Evolutionary conservation across 2,329 filamentous ascomycete species (phyloP).

Genomic region (Fusarium annulatum): DNA sequence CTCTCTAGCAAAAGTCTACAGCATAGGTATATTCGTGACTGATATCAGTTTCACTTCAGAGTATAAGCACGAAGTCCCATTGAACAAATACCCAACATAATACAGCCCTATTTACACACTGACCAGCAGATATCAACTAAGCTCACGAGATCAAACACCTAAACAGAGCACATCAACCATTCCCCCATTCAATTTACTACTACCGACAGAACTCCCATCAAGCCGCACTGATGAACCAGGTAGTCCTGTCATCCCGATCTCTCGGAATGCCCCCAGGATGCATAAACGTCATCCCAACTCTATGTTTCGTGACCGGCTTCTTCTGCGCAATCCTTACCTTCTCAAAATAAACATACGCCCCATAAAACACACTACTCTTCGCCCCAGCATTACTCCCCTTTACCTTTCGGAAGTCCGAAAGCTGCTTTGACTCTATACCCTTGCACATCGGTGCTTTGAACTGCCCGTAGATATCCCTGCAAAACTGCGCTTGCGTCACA

Average conservation of each 20-base stretch:
- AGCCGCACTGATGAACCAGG: not conserved
- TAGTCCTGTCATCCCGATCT: not conserved
- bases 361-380: constrained; percentile 2
- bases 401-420: not conserved
- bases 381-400: not conserved
- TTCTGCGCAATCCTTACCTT: constrained; percentile 13
- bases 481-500: constrained; percentile 11
- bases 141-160: not conserved
- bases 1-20: accelerated
- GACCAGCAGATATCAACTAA: not conserved
- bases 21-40: accelerated
- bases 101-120: accelerated
- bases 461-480: not conserved
- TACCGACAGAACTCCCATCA: not conserved
- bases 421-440: constrained; percentile 12
- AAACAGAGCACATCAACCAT: not conserved
- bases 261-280: not conserved
- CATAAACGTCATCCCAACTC: not conserved
- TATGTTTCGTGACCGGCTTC: constrained; percentile 1
- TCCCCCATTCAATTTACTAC: accelerated
- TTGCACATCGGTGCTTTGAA: constrained; percentile 7
- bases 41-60: accelerated
- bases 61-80: accelerated
- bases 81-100: accelerated
- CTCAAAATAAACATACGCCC: constrained; percentile 20